These are phyloP conservation scores for Sparassis latifolia DNA, from an alignment of 1,284 basidiomycete genomes.

Conservation along the genomic window DNA sequence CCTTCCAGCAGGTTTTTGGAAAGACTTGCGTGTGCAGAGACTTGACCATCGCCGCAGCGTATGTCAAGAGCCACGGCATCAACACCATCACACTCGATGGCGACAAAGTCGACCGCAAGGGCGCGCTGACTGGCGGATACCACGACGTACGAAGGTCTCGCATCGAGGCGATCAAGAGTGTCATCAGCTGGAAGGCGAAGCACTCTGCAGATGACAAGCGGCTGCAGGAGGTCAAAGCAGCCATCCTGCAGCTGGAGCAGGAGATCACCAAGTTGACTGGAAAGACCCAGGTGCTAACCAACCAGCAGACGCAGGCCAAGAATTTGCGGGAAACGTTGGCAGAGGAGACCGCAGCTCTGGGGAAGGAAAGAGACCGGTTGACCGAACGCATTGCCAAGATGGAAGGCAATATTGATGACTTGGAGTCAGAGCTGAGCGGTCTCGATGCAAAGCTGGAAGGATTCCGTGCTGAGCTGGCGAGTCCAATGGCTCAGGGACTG, in stretches of 20 bases:
- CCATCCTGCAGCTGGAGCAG: slow-evolving; percentile 75
- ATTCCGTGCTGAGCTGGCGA: slow-evolving; percentile 68
- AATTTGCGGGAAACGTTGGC: slow-evolving; percentile 64
- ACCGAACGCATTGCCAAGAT: slow-evolving; percentile 57
- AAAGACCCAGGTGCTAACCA: slow-evolving; percentile 64
- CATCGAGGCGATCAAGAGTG: slow-evolving; percentile 79
- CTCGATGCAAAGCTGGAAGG: slow-evolving; percentile 57
- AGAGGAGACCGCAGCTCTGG: slow-evolving; percentile 56
- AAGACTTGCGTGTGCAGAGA: slow-evolving; percentile 95
- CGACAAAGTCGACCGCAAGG: slow-evolving; percentile 96
- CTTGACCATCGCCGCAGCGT: slow-evolving; percentile 87
- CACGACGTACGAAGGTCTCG: slow-evolving; percentile 89
- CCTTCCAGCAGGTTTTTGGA: slow-evolving; percentile 97
- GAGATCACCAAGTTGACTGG: slow-evolving; percentile 78
- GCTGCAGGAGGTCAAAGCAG: slow-evolving; percentile 68
- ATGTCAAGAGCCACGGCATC: slow-evolving; percentile 90
- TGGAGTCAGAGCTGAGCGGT: slow-evolving; percentile 63
- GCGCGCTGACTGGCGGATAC: slow-evolving; percentile 92
- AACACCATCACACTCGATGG: slow-evolving; percentile 98
- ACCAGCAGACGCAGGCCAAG: slow-evolving; percentile 66
- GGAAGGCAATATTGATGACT: slow-evolving; percentile 64
- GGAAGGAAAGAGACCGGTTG: slow-evolving; percentile 69
- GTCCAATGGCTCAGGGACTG: slow-evolving; percentile 72
- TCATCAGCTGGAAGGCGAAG: slow-evolving; percentile 74
- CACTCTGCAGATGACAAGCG: slow-evolving; percentile 62